Percentiles rank a stretch among this genome's conserved stretches.
Conservation (phyloP, 2,329 filamentous ascomycete species). For the Aureobasidium sp. region DNA sequence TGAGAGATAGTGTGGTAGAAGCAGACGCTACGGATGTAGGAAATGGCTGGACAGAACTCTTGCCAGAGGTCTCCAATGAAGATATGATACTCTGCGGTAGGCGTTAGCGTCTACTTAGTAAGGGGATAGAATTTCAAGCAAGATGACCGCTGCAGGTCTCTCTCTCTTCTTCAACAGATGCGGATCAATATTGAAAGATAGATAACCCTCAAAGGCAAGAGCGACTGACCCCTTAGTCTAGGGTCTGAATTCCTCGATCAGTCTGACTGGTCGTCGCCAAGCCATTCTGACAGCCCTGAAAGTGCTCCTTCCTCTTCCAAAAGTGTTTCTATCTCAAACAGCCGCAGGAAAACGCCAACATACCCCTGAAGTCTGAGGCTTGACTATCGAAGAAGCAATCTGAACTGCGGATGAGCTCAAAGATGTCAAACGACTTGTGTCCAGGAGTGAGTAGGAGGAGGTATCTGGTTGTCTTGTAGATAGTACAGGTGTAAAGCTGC, state of each 20-base stretch:
- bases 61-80: conserved; percentile 21
- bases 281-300: not conserved
- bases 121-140: not conserved
- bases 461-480: conserved; percentile 1
- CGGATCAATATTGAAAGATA: not conserved
- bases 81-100: conserved; percentile 13
- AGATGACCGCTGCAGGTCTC: not conserved
- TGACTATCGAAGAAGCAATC: conserved; percentile 18
- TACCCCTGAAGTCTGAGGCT: conserved; percentile 12
- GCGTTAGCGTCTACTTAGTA: not conserved
- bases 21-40: conserved; percentile 21
- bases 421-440: conserved; percentile 20
- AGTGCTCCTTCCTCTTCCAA: not conserved
- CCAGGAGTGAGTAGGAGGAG: not conserved
- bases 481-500: not conserved
- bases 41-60: conserved; percentile 24
- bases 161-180: not conserved
- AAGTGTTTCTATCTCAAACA: not conserved
- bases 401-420: conserved; percentile 26
- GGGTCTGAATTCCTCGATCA: no score
- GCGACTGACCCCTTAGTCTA: not conserved
- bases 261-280: not conserved
- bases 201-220: not conserved
- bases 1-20: conserved; percentile 24
- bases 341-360: not conserved